A percentile compares a stretch with the other conserved stretches of the same genome.
phyloP scores from a whole-genome alignment of 805 yeast genomes.

The Kluyveromyces aestuarii region DNA sequence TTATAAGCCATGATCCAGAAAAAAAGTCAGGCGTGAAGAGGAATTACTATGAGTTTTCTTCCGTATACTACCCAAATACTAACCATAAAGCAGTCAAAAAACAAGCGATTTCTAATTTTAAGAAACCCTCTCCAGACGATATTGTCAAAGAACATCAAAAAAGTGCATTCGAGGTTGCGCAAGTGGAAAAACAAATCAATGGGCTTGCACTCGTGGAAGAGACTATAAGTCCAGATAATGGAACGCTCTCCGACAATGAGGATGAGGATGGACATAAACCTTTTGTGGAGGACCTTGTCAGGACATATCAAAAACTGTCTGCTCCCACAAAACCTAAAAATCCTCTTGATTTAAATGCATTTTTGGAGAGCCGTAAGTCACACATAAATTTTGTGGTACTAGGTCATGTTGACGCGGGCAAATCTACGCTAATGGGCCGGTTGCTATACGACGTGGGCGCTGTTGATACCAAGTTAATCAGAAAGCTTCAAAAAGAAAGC shows the following conservation, averaged over 20 bases:
- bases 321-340: slow-evolving; percentile 26
- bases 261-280: slow-evolving; percentile 16
- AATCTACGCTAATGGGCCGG: slow-evolving; percentile 98
- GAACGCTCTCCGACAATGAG: slow-evolving; percentile 20
- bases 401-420: slow-evolving; percentile 99
- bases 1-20: neutral
- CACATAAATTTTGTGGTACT: slow-evolving; percentile 93
- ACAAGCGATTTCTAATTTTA: slow-evolving; percentile 42
- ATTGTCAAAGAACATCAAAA: slow-evolving; percentile 50
- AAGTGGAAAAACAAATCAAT: slow-evolving; percentile 13
- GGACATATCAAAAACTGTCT: slow-evolving; percentile 19
- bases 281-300: slow-evolving; percentile 12
- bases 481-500: slow-evolving; percentile 93
- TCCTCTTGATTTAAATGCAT: slow-evolving; percentile 58
- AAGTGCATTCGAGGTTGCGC: slow-evolving; percentile 31
- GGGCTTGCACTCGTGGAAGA: slow-evolving; percentile 17
- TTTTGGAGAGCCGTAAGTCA: slow-evolving; percentile 84
- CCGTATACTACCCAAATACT: slow-evolving; percentile 33
- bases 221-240: slow-evolving; percentile 22
- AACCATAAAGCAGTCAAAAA: slow-evolving; percentile 32
- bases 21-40: slow-evolving; percentile 9
- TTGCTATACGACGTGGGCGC: slow-evolving; percentile 86
- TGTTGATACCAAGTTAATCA: slow-evolving; percentile 93
- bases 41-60: slow-evolving; percentile 20
- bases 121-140: slow-evolving; percentile 80